Conservation (phyloP, 2,329 filamentous ascomycete genomes). For the Septoria petroselini region DNA sequence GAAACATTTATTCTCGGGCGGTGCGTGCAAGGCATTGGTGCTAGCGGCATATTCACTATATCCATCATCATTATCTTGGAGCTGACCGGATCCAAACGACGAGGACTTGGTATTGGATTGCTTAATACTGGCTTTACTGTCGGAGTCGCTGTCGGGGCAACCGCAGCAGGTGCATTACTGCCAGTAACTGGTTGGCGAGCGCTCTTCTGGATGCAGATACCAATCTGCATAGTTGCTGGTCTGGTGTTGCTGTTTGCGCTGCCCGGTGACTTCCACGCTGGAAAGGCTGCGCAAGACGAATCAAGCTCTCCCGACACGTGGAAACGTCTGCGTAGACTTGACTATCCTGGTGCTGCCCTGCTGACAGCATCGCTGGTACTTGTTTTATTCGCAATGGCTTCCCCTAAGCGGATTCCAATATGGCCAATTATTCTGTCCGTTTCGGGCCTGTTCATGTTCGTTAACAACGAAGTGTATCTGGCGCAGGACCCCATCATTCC, state of each 20-base stretch:
- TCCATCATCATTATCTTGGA: constrained; percentile 75
- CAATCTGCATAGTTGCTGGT: constrained; percentile 60
- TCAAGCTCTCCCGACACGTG: constrained; percentile 25
- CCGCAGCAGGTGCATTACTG: constrained; percentile 65
- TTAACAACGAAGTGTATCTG: constrained; percentile 61
- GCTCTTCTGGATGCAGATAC: constrained; percentile 70
- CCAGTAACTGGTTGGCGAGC: constrained; percentile 67
- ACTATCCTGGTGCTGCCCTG: constrained; percentile 70
- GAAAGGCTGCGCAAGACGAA: constrained; percentile 23
- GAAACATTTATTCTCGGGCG: constrained; percentile 65
- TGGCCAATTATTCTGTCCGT: constrained; percentile 61
- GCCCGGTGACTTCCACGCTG: constrained; percentile 47
- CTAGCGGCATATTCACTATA: constrained; percentile 69
- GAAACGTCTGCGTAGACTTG: constrained; percentile 62
- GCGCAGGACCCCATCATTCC: constrained; percentile 72
- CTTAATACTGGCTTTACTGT: constrained; percentile 70
- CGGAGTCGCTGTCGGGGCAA: constrained; percentile 68
- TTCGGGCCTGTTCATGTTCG: constrained; percentile 55
- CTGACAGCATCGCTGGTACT: constrained; percentile 64
- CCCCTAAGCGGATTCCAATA: constrained; percentile 57
- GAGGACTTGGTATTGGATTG: constrained; percentile 71
- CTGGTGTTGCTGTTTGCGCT: constrained; percentile 63
- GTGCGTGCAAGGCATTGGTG: constrained; percentile 65
- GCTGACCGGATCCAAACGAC: constrained; percentile 61
- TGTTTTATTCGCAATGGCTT: constrained; percentile 68